A percentile compares a stretch with the other conserved stretches of the same genome.
phyloP scores from a whole-genome alignment of 371 early-diverging fungal genomes.

The Sporodiniella umbellata region DNA sequence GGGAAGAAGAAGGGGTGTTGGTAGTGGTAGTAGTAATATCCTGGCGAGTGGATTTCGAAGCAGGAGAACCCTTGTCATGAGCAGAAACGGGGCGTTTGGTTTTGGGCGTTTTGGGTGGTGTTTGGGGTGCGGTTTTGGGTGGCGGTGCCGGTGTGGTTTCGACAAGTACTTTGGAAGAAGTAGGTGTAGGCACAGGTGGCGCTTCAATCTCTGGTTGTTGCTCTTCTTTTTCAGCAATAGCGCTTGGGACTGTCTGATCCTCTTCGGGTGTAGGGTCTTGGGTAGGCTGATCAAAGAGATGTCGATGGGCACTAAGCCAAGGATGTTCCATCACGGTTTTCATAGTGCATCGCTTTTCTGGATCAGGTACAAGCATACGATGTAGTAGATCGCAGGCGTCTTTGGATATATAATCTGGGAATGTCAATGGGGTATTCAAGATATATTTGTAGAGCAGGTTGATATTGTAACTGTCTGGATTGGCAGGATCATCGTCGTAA shows the following conservation, averaged over 20 bases:
- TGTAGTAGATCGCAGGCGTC: conserved; percentile 81
- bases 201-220: background rate
- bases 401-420: conserved; percentile 84
- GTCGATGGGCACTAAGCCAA: conserved; percentile 51
- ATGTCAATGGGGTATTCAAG: conserved; percentile 82
- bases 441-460: conserved; percentile 95
- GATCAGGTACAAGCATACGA: conserved; percentile 92
- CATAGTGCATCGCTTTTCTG: conserved; percentile 82
- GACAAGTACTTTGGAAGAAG: too few species aligned
- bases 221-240: conserved; percentile 4
- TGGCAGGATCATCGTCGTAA: conserved; percentile 97
- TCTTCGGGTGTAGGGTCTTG: background rate
- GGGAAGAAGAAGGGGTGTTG: too few species aligned
- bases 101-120: too few species aligned
- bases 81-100: too few species aligned
- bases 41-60: too few species aligned
- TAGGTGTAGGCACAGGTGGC: background rate
- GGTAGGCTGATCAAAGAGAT: conserved; percentile 26
- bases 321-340: conserved; percentile 81
- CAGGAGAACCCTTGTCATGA: too few species aligned
- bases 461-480: conserved; percentile 96
- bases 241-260: conserved; percentile 6
- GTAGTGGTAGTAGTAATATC: too few species aligned
- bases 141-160: too few species aligned
- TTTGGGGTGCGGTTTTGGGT: too few species aligned